These are phyloP conservation scores for Mucor velutinosus DNA, from an alignment of 371 early-diverging fungal species.

Conservation along the genomic window DNA sequence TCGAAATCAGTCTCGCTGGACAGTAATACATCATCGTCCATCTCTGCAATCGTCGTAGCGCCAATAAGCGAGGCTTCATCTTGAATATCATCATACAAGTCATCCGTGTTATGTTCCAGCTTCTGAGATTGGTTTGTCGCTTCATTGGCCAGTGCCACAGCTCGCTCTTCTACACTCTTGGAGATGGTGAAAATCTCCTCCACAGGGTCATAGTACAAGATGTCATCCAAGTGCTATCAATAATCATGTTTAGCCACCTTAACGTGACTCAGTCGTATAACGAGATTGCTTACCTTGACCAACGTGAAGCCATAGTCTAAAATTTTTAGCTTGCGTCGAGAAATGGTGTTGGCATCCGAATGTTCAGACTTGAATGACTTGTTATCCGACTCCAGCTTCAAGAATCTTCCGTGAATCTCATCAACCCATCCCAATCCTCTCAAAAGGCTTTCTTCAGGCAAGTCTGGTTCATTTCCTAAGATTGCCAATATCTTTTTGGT, in stretches of 20 bases:
- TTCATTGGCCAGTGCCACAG: background rate
- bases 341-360: background rate
- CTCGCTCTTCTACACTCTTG: slow-evolving; percentile 15
- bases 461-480: slow-evolving; percentile 29
- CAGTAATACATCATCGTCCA: slow-evolving; percentile 47
- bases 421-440: slow-evolving; percentile 55
- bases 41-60: slow-evolving; percentile 27
- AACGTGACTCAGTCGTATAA: too few species aligned
- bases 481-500: slow-evolving; percentile 15
- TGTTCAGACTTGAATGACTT: background rate
- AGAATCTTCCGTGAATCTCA: slow-evolving; percentile 36
- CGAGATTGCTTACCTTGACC: slow-evolving; percentile 41
- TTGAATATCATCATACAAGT: background rate
- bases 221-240: slow-evolving; percentile 36
- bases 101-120: background rate
- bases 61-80: background rate
- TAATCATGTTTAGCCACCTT: background rate
- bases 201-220: slow-evolving; percentile 43
- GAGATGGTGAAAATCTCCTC: slow-evolving; percentile 31
- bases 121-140: background rate
- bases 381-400: slow-evolving; percentile 14
- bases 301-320: slow-evolving; percentile 49
- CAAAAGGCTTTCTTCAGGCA: slow-evolving; percentile 47
- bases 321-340: slow-evolving; percentile 35
- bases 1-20: slow-evolving; percentile 32